These are phyloP conservation scores for Ceratobasidium sp. DNA, from an alignment of 1,284 basidiomycete genomes.

Conservation along the genomic window DNA sequence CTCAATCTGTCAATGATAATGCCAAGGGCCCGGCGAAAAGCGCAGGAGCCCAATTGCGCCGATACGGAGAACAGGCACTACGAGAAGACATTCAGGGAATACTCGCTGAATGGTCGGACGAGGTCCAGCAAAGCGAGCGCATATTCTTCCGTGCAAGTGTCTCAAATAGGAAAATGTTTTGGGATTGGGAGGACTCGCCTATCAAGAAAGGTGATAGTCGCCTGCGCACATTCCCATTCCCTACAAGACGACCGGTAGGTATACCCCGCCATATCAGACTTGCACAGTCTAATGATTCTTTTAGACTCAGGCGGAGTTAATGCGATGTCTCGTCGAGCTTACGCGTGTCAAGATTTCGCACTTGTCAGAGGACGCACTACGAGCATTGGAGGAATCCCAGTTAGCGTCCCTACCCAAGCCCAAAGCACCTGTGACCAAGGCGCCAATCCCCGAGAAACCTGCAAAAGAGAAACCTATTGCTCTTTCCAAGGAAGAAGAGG, in stretches of 20 bases:
- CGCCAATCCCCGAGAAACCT: constrained; percentile 51
- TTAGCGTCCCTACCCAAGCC: constrained; percentile 78
- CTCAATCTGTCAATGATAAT: constrained; percentile 91
- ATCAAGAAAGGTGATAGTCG: constrained; percentile 75
- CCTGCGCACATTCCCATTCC: constrained; percentile 89
- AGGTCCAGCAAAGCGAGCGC: constrained; percentile 79
- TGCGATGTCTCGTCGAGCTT: constrained; percentile 88
- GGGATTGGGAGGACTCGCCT: constrained; percentile 79
- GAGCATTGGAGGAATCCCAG: constrained; percentile 84
- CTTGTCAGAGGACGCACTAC: constrained; percentile 83
- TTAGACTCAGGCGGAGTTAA: constrained; percentile 89
- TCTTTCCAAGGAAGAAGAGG: constrained; percentile 79
- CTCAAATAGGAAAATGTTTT: constrained; percentile 84
- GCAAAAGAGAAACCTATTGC: constrained; percentile 56
- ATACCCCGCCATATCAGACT: background rate
- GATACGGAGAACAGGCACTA: constrained; percentile 94
- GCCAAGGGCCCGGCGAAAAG: constrained; percentile 92
- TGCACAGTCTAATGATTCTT: background rate
- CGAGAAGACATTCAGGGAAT: constrained; percentile 89
- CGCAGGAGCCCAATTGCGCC: constrained; percentile 91
- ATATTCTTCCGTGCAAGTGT: constrained; percentile 89
- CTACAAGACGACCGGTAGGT: constrained; percentile 87
- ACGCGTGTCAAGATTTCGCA: constrained; percentile 86
- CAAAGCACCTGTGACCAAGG: constrained; percentile 50
- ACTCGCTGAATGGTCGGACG: constrained; percentile 82